Percentiles rank a stretch among this genome's conserved stretches.
Evolutionary conservation across 371 early-diverging fungal species (phyloP).

Genomic region (Mucor racemosus): DNA sequence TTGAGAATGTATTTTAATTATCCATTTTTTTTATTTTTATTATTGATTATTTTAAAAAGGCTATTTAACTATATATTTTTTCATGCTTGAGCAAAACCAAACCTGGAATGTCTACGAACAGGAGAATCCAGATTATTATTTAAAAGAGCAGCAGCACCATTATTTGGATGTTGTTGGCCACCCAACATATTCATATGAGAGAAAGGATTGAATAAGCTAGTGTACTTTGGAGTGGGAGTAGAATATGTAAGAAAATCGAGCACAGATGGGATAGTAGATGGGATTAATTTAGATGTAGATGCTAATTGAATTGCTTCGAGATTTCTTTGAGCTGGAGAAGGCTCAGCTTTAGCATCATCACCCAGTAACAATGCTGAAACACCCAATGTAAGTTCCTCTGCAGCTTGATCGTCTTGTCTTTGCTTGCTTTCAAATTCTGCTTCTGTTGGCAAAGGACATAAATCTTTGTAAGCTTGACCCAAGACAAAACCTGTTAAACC

Average conservation of each 20-base stretch:
- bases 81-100: slow-evolving; percentile 55
- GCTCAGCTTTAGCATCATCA: slow-evolving; percentile 7
- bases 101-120: slow-evolving; percentile 50
- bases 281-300: slow-evolving; percentile 4
- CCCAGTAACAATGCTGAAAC: slow-evolving; percentile 32
- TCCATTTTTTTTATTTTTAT: not conserved
- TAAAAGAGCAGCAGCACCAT: slow-evolving; percentile 24
- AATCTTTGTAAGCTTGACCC: slow-evolving; percentile 40
- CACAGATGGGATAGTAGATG: slow-evolving; percentile 9
- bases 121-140: slow-evolving; percentile 41
- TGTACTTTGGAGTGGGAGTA: slow-evolving; percentile 41
- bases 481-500: slow-evolving; percentile 42
- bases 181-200: slow-evolving; percentile 27
- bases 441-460: slow-evolving; percentile 24
- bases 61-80: not conserved
- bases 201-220: slow-evolving; percentile 47
- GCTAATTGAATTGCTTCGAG: slow-evolving; percentile 19
- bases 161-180: slow-evolving; percentile 1
- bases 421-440: slow-evolving; percentile 5
- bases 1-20: not conserved
- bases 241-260: slow-evolving; percentile 24
- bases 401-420: slow-evolving; percentile 13
- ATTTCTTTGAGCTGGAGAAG: slow-evolving; percentile 19
- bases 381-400: slow-evolving; percentile 36
- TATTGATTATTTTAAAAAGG: not conserved